Evolutionary conservation across 305 asterid genomes (phyloP).

Genomic region (Vinca major): DNA sequence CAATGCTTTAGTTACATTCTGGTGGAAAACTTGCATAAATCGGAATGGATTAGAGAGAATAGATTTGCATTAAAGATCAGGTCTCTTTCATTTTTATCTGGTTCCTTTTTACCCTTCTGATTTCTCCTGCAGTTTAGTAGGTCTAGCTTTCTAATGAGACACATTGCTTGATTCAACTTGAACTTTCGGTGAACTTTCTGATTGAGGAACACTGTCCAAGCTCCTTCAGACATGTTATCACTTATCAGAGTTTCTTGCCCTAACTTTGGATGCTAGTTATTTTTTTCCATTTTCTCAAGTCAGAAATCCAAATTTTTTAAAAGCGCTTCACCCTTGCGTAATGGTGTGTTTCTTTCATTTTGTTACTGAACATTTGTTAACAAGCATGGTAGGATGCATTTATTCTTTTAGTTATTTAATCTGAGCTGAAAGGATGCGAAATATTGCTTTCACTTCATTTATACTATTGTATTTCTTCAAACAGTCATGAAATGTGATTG

Average conservation of each 20-base stretch:
- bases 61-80: background rate
- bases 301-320: background rate
- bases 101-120: background rate
- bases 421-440: too few species aligned
- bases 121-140: background rate
- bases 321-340: background rate
- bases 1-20: background rate
- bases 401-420: background rate
- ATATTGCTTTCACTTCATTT: background rate
- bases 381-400: background rate
- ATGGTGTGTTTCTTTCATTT: background rate
- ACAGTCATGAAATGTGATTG: constrained; percentile 2
- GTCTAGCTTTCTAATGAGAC: background rate
- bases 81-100: background rate
- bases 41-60: background rate
- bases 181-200: background rate
- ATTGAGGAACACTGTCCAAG: background rate
- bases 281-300: background rate
- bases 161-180: background rate
- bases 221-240: background rate
- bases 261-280: background rate
- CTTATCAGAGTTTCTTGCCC: background rate
- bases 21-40: background rate
- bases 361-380: background rate
- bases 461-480: background rate